Evolutionary conservation across 192 early-diverging fungal genomes (phyloP).

Genomic region (Entomortierella lignicola): DNA sequence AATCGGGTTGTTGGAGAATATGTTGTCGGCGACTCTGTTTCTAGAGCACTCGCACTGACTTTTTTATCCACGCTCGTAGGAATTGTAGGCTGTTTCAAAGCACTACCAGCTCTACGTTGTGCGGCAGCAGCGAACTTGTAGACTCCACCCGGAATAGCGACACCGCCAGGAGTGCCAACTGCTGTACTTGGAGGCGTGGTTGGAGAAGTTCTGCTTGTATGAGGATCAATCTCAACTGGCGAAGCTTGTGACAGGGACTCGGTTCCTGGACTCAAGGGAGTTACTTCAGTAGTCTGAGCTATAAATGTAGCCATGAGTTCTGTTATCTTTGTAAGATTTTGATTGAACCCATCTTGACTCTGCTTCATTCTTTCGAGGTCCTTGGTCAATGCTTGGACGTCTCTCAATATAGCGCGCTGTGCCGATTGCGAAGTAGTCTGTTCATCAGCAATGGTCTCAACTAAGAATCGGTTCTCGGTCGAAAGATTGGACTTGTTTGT

Average conservation of each 20-base stretch:
- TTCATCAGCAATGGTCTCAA: constrained; percentile 26
- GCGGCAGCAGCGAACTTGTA: background rate
- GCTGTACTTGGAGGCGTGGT: background rate
- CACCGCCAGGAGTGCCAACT: background rate
- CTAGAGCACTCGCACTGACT: background rate
- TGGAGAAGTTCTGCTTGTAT: constrained; percentile 4
- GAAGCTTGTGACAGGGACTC: background rate
- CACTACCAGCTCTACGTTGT: background rate
- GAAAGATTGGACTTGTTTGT: constrained; percentile 45
- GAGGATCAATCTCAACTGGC: constrained; percentile 26
- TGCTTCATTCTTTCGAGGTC: constrained; percentile 17
- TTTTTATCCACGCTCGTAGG: background rate
- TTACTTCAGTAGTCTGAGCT: constrained; percentile 8
- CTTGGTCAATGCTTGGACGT: constrained; percentile 16
- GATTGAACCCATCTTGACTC: constrained; percentile 21
- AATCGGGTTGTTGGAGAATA: background rate
- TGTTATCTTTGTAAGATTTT: constrained; percentile 22
- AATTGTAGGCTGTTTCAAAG: background rate
- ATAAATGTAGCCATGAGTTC: constrained; percentile 20
- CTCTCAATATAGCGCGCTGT: constrained; percentile 16
- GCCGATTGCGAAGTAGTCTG: constrained; percentile 13
- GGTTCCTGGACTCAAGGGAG: background rate
- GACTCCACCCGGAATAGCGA: constrained; percentile 14
- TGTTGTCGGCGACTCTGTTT: background rate
- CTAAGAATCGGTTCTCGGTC: constrained; percentile 38